Base-by-base conservation (phyloP, 306 rosid species). In the Carpinus fangiana region DNA sequence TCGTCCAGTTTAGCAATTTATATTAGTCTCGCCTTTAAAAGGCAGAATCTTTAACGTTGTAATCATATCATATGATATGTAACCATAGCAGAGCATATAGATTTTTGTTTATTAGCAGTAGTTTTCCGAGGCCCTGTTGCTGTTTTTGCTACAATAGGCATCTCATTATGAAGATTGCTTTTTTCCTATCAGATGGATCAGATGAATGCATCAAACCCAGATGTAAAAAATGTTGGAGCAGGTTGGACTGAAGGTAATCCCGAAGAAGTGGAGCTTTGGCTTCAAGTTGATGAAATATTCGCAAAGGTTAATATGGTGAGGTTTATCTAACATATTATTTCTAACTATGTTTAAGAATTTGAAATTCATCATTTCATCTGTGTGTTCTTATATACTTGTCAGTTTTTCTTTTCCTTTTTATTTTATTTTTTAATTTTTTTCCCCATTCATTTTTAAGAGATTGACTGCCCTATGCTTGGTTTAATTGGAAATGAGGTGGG, bases 261-360 rank as follows among this genome's bases (percentile, higher is more conserved):
- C 3, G 47, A 78, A 28, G 82, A 84, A 60, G 69, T 74, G 53
- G 82, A 84, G 74, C 73, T 81, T 72, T 48, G 68, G 73, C 21
- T 2, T 31, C 70, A 79, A 28, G 45, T 89, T 21, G 21, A 72
- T 73, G 86, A 78, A 80, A 79, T 86, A 47, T 73, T 52, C 47
- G 20, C 68, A 20, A 79, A 57, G 61, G 85, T 92, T 62, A 80
- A 84, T 31, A 76, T 76, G 89, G 93, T 92, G 52, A 69, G 82
- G 36, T 60, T 64, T 59, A 10, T 28, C n/a, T 3, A 14, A 41
- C 17, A 16, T 47, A n/a, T 3, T 28, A 72, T 31, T 31, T 1
- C 5, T 52, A 73, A 20, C 26, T 13, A 3, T 79, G 51, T 65
- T 76, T 66, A 65, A 60, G 59, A n/a, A 23, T 21, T 61, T 23